These are phyloP conservation scores for Prunus mume DNA, from an alignment of 306 rosid genomes.

Conservation along the genomic window DNA sequence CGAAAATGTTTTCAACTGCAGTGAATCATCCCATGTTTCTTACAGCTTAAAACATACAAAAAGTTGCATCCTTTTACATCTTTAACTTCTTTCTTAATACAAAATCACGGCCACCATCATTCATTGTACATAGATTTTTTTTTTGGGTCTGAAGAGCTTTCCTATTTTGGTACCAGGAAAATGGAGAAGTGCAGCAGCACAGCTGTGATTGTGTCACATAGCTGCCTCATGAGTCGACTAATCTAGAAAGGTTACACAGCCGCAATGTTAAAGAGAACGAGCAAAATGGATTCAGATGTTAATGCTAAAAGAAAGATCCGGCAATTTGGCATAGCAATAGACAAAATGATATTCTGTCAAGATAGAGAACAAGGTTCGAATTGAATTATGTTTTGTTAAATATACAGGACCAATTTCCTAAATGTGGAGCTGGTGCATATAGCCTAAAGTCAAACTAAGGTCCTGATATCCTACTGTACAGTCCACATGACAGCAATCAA, in stretches of 20 bases:
- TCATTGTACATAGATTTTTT: no score
- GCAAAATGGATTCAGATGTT: not conserved
- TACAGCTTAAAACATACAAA: not conserved
- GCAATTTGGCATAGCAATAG: slow-evolving; percentile 1
- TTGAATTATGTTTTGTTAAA: slow-evolving; percentile 10
- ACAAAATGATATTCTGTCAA: not conserved
- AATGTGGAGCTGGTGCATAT: slow-evolving; percentile 31
- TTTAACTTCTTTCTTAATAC: no score
- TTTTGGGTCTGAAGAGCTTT: no score
- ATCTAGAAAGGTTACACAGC: not conserved
- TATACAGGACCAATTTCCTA: slow-evolving; percentile 18
- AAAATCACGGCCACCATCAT: no score
- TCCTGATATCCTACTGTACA: slow-evolving; percentile 45
- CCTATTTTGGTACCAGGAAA: no score
- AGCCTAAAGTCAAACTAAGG: slow-evolving; percentile 39
- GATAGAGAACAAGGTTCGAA: slow-evolving; percentile 26
- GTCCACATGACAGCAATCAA: slow-evolving; percentile 30
- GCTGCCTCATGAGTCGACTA: not conserved
- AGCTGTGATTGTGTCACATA: no score
- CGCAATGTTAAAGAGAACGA: not conserved
- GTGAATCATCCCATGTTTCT: not conserved
- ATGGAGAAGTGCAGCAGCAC: no score
- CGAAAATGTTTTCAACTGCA: not conserved
- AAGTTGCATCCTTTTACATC: not conserved
- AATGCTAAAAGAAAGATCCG: not conserved